These are phyloP conservation scores for Lodderomyces jiufengensis DNA, from an alignment of 1,139 yeast genomes.

Conservation along the genomic window DNA sequence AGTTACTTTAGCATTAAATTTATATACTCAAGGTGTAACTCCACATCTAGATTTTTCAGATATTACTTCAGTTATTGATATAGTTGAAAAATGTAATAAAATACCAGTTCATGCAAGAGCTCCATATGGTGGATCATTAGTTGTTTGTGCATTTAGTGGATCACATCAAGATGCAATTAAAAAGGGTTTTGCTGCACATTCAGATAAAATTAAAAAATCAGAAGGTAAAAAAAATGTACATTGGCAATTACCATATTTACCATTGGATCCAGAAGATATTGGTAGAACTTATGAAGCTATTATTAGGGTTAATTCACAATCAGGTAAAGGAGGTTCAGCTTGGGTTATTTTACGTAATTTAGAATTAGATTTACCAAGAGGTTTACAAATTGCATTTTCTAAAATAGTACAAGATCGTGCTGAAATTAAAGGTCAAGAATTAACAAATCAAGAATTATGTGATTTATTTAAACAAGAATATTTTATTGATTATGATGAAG, in stretches of 20 bases:
- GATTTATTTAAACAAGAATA: slow-evolving; percentile 70
- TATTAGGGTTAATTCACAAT: slow-evolving; percentile 94
- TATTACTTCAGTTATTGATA: slow-evolving; percentile 72
- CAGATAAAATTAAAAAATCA: slow-evolving; percentile 17
- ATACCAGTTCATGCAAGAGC: slow-evolving; percentile 92
- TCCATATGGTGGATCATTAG: slow-evolving; percentile 95
- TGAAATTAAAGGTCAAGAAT: slow-evolving; percentile 80
- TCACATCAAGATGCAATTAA: slow-evolving; percentile 98
- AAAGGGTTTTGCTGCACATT: slow-evolving; percentile 75
- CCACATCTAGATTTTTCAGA: slow-evolving; percentile 89
- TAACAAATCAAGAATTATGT: slow-evolving; percentile 72
- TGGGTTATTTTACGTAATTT: slow-evolving; percentile 89
- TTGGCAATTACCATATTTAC: slow-evolving; percentile 96
- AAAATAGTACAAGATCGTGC: slow-evolving; percentile 78
- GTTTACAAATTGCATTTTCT: slow-evolving; percentile 86
- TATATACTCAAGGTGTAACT: slow-evolving; percentile 90
- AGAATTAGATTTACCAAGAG: slow-evolving; percentile 90
- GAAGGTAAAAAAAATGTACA: slow-evolving; percentile 22
- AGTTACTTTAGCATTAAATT: slow-evolving; percentile 85
- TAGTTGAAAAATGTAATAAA: slow-evolving; percentile 92
- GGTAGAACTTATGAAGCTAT: slow-evolving; percentile 98
- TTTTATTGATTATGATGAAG: slow-evolving; percentile 52
- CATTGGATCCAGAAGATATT: slow-evolving; percentile 93
- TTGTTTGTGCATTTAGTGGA: slow-evolving; percentile 94
- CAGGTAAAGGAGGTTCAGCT: slow-evolving; percentile 98